A percentile compares a stretch with the other conserved stretches of the same genome.
phyloP scores from a whole-genome alignment of 2,329 filamentous ascomycete genomes.

The Orbilia javanica region DNA sequence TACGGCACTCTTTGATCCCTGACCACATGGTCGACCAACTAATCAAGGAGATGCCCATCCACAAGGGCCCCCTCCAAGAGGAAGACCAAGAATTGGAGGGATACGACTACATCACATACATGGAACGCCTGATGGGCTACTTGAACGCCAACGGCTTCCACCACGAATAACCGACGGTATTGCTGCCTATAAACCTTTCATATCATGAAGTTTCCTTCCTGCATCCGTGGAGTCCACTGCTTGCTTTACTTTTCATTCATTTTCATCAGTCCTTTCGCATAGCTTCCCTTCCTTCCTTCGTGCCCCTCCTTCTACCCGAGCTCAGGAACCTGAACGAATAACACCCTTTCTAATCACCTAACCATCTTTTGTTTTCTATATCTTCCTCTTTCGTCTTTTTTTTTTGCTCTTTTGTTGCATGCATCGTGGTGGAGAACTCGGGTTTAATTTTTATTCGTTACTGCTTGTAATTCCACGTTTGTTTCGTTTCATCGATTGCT shows the following conservation, averaged over 20 bases:
- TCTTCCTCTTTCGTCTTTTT: neutral
- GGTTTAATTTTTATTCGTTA: constrained; percentile 27
- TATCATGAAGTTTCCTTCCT: constrained; percentile 11
- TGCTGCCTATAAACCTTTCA: constrained; percentile 70
- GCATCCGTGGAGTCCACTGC: constrained; percentile 17
- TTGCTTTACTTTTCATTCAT: neutral
- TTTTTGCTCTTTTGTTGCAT: constrained; percentile 16
- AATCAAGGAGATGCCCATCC: constrained; percentile 81
- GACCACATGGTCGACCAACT: constrained; percentile 97
- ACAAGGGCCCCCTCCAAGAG: constrained; percentile 81
- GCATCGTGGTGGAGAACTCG: constrained; percentile 27
- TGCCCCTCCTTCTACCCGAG: neutral
- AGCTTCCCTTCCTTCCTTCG: neutral
- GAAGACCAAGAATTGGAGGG: constrained; percentile 80
- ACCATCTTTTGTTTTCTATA: constrained; percentile 2
- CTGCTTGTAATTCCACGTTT: constrained; percentile 26
- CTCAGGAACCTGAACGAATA: constrained; percentile 1
- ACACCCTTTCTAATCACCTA: constrained; percentile 6
- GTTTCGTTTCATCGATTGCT: constrained; percentile 25
- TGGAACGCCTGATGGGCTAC: constrained; percentile 82
- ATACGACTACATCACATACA: constrained; percentile 96
- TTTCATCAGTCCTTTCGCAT: no score
- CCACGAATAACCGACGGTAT: constrained; percentile 64
- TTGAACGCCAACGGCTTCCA: constrained; percentile 38
- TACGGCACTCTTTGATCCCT: constrained; percentile 92